Conservation (phyloP, 202 grass and related monocot genomes). For the Carex arenaria region DNA sequence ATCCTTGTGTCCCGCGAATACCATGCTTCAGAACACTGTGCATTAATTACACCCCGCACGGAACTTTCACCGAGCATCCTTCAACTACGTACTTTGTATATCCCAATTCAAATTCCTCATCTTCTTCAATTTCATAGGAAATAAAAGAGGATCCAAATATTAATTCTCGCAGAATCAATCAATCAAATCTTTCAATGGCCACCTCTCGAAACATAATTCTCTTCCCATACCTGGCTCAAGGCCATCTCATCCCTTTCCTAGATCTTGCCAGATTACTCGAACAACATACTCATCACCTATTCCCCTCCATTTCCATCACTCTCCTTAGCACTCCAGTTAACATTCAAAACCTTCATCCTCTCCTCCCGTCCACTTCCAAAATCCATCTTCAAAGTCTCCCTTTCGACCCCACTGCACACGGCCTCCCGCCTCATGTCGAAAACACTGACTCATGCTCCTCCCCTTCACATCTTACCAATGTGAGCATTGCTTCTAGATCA, state of each 20-base stretch:
- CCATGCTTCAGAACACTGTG: no score
- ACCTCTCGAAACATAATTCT: slow-evolving; percentile 1
- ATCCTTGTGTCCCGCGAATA: no score
- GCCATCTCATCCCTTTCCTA: slow-evolving; percentile 39
- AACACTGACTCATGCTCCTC: slow-evolving; percentile 7
- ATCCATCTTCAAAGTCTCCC: slow-evolving; percentile 14
- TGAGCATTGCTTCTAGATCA: slow-evolving; percentile 19
- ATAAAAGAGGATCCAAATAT: neutral
- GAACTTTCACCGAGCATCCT: no score
- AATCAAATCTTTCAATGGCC: no score
- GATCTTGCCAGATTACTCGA: slow-evolving; percentile 20
- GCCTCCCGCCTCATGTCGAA: slow-evolving; percentile 30
- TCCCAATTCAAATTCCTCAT: no score
- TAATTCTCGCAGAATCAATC: neutral
- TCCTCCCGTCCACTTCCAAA: neutral
- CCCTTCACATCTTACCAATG: neutral
- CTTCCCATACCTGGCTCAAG: slow-evolving; percentile 34
- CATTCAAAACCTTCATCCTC: slow-evolving; percentile 21
- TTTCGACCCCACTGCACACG: slow-evolving; percentile 22
- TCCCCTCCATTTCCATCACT: slow-evolving; percentile 10
- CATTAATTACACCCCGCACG: no score
- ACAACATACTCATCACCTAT: neutral
- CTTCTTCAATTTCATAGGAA: no score
- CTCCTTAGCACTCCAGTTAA: slow-evolving; percentile 37
- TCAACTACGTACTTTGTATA: no score